Conservation (phyloP, 2,329 filamentous ascomycete species). For the Uncinocarpus reesii region DNA sequence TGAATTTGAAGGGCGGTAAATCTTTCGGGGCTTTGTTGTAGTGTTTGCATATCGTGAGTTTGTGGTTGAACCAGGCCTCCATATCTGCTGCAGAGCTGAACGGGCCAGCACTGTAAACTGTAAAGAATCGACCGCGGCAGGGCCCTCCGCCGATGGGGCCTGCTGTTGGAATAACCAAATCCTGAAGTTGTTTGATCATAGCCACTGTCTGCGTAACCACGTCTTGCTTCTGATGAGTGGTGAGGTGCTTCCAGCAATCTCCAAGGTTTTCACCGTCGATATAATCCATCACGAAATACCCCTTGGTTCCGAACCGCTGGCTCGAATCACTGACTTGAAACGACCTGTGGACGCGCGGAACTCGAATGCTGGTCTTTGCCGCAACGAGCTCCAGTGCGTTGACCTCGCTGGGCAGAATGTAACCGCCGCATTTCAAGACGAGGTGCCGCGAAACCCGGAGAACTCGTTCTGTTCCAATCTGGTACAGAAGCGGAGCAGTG, state of each 20-base stretch:
- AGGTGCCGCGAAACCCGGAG: conserved; percentile 21
- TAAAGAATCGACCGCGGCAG: conserved; percentile 16
- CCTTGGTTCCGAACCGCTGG: conserved; percentile 19
- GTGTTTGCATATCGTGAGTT: conserved; percentile 19
- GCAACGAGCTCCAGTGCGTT: conserved; percentile 18
- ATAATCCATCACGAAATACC: conserved; percentile 26
- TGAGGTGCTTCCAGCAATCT: conserved; percentile 20
- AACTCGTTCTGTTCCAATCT: conserved; percentile 19
- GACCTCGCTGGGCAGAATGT: conserved; percentile 20
- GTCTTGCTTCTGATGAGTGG: conserved; percentile 14
- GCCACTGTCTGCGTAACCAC: conserved; percentile 18
- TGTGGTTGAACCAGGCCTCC: conserved; percentile 22
- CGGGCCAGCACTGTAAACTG: conserved; percentile 20
- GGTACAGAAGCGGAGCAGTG: conserved; percentile 18
- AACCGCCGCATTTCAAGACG: conserved; percentile 20
- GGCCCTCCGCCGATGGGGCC: conserved; percentile 15
- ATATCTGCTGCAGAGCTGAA: conserved; percentile 17
- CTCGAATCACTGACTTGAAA: conserved; percentile 19
- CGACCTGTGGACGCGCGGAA: conserved; percentile 20
- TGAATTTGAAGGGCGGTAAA: conserved; percentile 23
- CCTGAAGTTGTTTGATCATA: conserved; percentile 22
- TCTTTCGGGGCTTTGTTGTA: conserved; percentile 15
- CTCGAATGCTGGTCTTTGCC: conserved; percentile 19
- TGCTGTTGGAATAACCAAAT: conserved; percentile 13
- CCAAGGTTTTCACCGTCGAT: conserved; percentile 22